Base-by-base conservation (phyloP, 2,329 filamentous ascomycete genomes). In the Rutstroemia sp. region DNA sequence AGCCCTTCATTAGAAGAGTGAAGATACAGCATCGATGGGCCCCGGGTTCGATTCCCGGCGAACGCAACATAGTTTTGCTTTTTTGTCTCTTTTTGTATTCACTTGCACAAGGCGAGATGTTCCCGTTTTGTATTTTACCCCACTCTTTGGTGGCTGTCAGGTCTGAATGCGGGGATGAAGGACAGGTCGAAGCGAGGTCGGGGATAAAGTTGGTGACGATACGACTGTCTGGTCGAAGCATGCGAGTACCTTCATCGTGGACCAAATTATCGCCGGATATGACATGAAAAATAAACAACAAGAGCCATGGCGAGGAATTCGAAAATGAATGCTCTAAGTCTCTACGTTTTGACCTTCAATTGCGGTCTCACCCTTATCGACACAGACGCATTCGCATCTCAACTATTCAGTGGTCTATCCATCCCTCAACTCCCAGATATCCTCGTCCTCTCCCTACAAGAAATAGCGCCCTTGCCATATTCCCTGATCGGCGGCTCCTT, bases 261-360 rank as follows among this genome's bases (percentile, higher is more conserved):
- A 23, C 23, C 23, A 23, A 23, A 10, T 30, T 30, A 30, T 30
- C 8, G 27, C 27, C 10, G 8, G 27, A 30, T 25, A 25, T 46
- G 14, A 10, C 19, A 46, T 9, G 14, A 46, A 23, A 4, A 16
- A 46, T 19, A 6, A 18, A 44, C 19, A 23, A 25, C 23, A 16
- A 14, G n/a, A 14, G 37, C 7, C 2, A 55, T 55, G 53, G 39
- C 46, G 46, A 38, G 25, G 18, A 7, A 12, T 14, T 49, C 44
- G 30, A 48, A 49, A 7, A 57, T 54, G 44, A 54, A 52, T 18
- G n/a, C 37, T 19, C 41, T 95, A 55, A 83, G 86, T 65, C 73
- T 91, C 56, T 86, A 95, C 66, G 79, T 95, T 61, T 72, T 96
- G 54, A 95, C 92, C 10, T 96, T 94, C 76, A 97, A 97, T 70